Conservation (phyloP, 2,329 filamentous ascomycete genomes). For the Fusarium chaquense region DNA sequence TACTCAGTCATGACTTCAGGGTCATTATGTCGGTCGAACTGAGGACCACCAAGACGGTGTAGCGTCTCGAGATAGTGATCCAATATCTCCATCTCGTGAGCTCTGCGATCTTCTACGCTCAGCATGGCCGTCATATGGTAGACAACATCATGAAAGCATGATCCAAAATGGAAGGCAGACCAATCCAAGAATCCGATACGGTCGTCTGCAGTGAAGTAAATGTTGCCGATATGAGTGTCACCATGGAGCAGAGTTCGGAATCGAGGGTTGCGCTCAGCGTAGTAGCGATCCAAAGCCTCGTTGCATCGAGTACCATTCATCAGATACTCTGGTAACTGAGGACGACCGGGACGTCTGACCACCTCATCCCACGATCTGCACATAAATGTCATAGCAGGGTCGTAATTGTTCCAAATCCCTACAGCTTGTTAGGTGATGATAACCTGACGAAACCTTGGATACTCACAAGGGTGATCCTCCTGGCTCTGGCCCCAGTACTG, state of each 20-base stretch:
- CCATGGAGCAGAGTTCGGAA: conserved; percentile 58
- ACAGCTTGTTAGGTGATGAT: neutral
- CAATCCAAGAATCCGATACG: conserved; percentile 57
- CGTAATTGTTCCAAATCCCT: conserved; percentile 54
- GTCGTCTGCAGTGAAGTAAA: conserved; percentile 54
- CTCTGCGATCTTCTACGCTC: conserved; percentile 55
- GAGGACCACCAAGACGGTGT: conserved; percentile 28
- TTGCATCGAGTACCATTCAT: conserved; percentile 53
- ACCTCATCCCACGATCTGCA: conserved; percentile 46
- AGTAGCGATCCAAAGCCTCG: conserved; percentile 54
- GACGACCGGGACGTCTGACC: conserved; percentile 48
- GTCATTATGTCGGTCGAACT: conserved; percentile 35
- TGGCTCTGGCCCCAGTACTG: conserved; percentile 51
- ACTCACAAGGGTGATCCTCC: conserved; percentile 48
- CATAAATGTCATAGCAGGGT: conserved; percentile 53
- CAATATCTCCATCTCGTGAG: conserved; percentile 52
- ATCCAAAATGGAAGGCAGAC: conserved; percentile 57
- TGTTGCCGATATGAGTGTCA: conserved; percentile 59
- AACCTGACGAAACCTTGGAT: fast-evolving
- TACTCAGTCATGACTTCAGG: conserved; percentile 46
- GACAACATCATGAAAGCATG: conserved; percentile 58
- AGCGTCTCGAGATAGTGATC: conserved; percentile 40
- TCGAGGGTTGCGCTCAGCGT: conserved; percentile 52
- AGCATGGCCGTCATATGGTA: conserved; percentile 57
- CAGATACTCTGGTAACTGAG: conserved; percentile 53